Base-by-base conservation (phyloP, 1,139 yeast genomes). In the Pichia sp. region DNA sequence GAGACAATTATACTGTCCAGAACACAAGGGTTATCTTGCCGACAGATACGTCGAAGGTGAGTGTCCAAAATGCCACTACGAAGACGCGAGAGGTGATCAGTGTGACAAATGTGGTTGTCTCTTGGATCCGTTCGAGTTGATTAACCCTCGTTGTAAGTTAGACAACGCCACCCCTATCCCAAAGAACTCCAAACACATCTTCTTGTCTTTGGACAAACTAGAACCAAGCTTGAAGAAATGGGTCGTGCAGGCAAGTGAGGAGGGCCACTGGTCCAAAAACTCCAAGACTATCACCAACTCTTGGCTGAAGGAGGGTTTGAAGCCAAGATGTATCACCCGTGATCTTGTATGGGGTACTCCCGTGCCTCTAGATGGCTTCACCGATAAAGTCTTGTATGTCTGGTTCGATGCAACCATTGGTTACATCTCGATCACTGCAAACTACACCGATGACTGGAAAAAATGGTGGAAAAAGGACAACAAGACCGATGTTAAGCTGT, bases 391-490 rank as follows among this genome's bases (percentile, higher is more conserved):
- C 15, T 77, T 93, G 67, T 93, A 93, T 68, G 99, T 93, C 58
- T 93, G 99, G 99, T 93, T 93, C 64, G 99, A 93, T 74, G 99
- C 99, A 47, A 82, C 97, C 49, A 92, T 93, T 64, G 99, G 99
- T 47, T 93, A 93, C 70, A 84, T 92, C 59, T 90, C 97, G 53
- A 93, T 93, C 66, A 95, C 99, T 44, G 97, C 98, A 36, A 87
- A 87, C 71, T 95, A 92, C 73, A 80, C 87, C 57, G 81, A 81
- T 29, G 88, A 92, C 81, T 82, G 90, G 80, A 69, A 80, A 66
- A 87, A 96, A 95, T 93, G 99, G 99, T 86, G 83, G 73, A 78
- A 87, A 68, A 95, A 96, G 26, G 73, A 84, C 53, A 50, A 48
- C 40, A 44, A 55, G 16, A 51, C 47, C 13, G 64, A 80, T 62